A percentile compares a stretch with the other conserved stretches of the same genome.
Conservation (phyloP, 2,329 filamentous ascomycete species). For the Westerdykella aurantiaca region DNA sequence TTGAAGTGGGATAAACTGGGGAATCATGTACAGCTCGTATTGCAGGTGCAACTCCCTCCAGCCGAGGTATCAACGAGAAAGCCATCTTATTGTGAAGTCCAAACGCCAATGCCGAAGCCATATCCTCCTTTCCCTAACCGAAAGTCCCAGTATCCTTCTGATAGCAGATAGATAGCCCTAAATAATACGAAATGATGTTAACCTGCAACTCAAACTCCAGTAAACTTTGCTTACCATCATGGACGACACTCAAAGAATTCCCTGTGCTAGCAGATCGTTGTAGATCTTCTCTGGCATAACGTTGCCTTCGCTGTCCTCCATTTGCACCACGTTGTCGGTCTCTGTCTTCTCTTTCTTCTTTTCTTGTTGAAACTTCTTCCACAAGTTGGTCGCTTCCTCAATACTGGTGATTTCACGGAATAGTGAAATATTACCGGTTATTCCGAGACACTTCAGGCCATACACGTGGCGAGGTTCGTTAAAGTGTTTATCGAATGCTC, state of each 20-base stretch:
- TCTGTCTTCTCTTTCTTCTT: constrained; percentile 70
- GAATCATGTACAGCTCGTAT: background rate
- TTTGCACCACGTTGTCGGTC: constrained; percentile 85
- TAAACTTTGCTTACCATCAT: background rate
- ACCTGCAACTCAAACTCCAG: background rate
- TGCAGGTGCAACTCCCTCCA: background rate
- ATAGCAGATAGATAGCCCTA: background rate
- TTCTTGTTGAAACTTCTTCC: constrained; percentile 88
- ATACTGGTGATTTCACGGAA: constrained; percentile 94
- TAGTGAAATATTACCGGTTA: constrained; percentile 73
- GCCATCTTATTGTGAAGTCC: background rate
- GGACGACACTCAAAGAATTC: constrained; percentile 47
- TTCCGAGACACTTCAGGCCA: constrained; percentile 86
- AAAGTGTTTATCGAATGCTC: constrained; percentile 98
- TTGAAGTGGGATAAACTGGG: background rate
- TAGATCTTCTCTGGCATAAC: constrained; percentile 99
- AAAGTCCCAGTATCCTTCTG: background rate
- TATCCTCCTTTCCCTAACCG: background rate
- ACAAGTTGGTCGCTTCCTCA: constrained; percentile 78
- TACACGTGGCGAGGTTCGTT: constrained; percentile 90
- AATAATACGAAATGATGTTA: background rate
- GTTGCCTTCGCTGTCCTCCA: constrained; percentile 96
- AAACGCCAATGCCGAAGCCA: background rate
- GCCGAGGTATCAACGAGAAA: background rate
- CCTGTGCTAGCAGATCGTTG: constrained; percentile 88